These are phyloP conservation scores for Agaricales sp. DNA, from an alignment of 1,284 basidiomycete species.

Conservation along the genomic window DNA sequence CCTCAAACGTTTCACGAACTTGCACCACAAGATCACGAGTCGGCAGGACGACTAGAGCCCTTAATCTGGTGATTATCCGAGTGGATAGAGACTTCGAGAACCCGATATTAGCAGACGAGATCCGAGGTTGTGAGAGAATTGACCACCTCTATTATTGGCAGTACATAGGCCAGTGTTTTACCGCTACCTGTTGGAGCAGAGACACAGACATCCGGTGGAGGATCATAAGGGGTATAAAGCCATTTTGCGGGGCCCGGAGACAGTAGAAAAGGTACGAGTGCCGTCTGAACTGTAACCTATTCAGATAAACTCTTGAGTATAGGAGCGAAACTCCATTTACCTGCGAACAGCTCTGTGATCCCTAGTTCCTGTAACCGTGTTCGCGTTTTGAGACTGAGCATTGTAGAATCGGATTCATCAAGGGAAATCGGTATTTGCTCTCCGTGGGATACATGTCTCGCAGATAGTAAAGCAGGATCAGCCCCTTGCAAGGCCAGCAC, in stretches of 20 bases:
- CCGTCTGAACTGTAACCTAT: slow-evolving; percentile 62
- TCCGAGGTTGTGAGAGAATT: slow-evolving; percentile 10
- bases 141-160: slow-evolving; percentile 90
- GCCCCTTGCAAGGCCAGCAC: slow-evolving; percentile 50
- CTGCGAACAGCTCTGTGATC: slow-evolving; percentile 78
- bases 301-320: slow-evolving; percentile 6
- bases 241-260: slow-evolving; percentile 29
- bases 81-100: slow-evolving; percentile 53
- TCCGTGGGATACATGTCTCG: neutral
- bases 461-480: neutral
- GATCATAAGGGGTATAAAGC: slow-evolving; percentile 64
- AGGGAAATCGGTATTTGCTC: slow-evolving; percentile 18
- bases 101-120: slow-evolving; percentile 3
- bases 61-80: slow-evolving; percentile 70
- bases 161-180: slow-evolving; percentile 90
- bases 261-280: slow-evolving; percentile 71
- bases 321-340: slow-evolving; percentile 31
- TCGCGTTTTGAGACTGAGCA: slow-evolving; percentile 51
- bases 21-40: slow-evolving; percentile 94
- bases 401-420: neutral
- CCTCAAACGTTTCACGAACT: slow-evolving; percentile 88
- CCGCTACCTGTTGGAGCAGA: slow-evolving; percentile 97
- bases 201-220: slow-evolving; percentile 83
- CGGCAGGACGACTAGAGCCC: slow-evolving; percentile 90
- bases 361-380: slow-evolving; percentile 65